Evolutionary conservation across 169 alveolate genomes (phyloP), one percentile per base, ranked within the genome.

Genomic region (Plasmodium cynomolgi): DNA sequence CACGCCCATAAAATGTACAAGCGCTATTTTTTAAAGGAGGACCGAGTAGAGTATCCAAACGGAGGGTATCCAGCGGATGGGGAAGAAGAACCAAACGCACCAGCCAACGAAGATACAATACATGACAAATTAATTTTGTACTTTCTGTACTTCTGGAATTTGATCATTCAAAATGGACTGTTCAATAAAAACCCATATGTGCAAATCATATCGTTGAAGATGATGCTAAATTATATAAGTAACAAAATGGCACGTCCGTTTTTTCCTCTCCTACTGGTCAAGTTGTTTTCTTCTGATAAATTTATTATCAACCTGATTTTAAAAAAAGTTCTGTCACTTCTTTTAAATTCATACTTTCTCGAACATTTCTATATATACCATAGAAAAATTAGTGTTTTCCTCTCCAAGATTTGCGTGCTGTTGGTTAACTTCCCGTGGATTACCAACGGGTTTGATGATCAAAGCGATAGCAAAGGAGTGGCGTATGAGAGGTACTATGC

Each of bases 281-380:
- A 82, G 84, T 50, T 91, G 31, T 81, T 8, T 82, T 68, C 85
- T 13, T 41, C 91, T 9, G 26, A 68, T 33, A 91, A 81, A 82
- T 91, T 91, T 54, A 58, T 91, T 13, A 91, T 91, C n/a, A 91
- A 91, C 68, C 44, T 91, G 54, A 81, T 91, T 91, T 81, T 91
- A 26, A 82, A 91, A 72, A 91, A 73, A 81, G 39, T 91, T 17
- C 83, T 91, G 15, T 91, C 95, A 1, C 80, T 91, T 37, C 81
- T 91, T 50, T 91, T 91, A 91, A 81, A 91, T 83, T 91, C 91
- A 1, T 72, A 68, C 20, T 82, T 91, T 72, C 62, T 91, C 4
- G 95, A 91, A 77, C 92, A 91, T 73, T 91, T 91, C 80, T 91
- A 91, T 71, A 82, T 83, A 81, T 91, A 91, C 33, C 81, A 91